A percentile compares a stretch with the other conserved stretches of the same genome.
These are phyloP conservation scores for Adansonia digitata DNA, from an alignment of 345 rosid genomes.

Conservation along the genomic window DNA sequence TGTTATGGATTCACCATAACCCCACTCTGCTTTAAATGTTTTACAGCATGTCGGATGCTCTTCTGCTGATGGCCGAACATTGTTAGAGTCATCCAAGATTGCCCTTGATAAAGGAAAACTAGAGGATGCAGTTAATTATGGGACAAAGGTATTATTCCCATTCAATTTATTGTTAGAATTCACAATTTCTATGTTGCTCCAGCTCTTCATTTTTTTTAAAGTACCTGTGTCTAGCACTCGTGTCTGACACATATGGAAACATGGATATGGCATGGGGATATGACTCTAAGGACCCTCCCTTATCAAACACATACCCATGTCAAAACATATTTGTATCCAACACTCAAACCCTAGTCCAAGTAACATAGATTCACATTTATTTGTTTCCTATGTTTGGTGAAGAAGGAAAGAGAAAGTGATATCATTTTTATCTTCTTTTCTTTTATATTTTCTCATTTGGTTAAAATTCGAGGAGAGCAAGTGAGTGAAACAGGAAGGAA, in stretches of 20 bases:
- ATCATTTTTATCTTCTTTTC: not conserved
- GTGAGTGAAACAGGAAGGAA: not conserved
- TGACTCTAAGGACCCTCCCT: too few relatives aligned
- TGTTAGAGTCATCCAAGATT: slow-evolving; percentile 76
- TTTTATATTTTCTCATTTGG: not conserved
- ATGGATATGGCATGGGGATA: too few relatives aligned
- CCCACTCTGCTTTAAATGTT: not conserved
- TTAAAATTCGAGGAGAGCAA: not conserved
- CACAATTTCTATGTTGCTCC: too few relatives aligned
- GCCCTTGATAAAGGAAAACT: slow-evolving; percentile 92
- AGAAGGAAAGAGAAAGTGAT: not conserved
- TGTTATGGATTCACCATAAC: not conserved
- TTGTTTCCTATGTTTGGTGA: not conserved
- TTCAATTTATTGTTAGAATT: not conserved
- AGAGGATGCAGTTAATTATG: slow-evolving; percentile 72
- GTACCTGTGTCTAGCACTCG: too few relatives aligned
- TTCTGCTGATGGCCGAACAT: slow-evolving; percentile 72
- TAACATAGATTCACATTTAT: too few relatives aligned
- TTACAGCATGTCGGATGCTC: slow-evolving; percentile 70
- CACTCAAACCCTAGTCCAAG: too few relatives aligned
- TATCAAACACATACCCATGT: too few relatives aligned
- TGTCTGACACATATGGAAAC: too few relatives aligned
- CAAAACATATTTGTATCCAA: too few relatives aligned
- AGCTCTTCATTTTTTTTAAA: too few relatives aligned
- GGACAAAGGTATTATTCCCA: slow-evolving; percentile 56